Evolutionary conservation across 2,329 filamentous ascomycete species (phyloP), one percentile per base, ranked within the genome.

Genomic region (Chrysoporthe cubensis): DNA sequence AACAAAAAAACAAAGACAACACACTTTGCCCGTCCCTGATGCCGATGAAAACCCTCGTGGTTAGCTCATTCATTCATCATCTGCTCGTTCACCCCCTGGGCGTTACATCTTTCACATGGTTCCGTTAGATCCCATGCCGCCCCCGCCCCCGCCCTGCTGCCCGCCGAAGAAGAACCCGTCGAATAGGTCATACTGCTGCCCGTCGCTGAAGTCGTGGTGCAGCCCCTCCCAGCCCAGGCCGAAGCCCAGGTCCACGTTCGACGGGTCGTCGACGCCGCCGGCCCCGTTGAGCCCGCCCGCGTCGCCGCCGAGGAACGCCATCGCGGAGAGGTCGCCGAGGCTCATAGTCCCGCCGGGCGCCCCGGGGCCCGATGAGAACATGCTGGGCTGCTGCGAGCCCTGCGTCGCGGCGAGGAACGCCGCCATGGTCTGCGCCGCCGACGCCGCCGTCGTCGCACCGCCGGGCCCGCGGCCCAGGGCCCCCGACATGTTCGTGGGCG

Each of bases 101-200:
- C 26, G 26, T 26, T 26, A 26, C 26, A 26, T 26, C 26, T 26
- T 26, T 52, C 13, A 52, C 57, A 59, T 1, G 2, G 69, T 70
- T 0, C 72, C 72, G 13, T 72, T 73, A 3, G 71, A 74, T 14
- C 76, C 74, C 13, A 76, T 75, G 8, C 79, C 77, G 8, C 79
- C 77, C 69, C 76, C 76, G 42, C 73, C 74, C 6, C 76, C 75
- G 13, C 79, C 77, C 70, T 80, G 81, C 71, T 84, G 84, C 0
- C 84, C 85, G 0, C 89, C 89, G 75, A 91, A 91, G 80, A 91
- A 91, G 75, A 92, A 92, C 0, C 88, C 88, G 74, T 92, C 90
- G 77, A 93, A 92, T 0, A 90, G 84, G 68, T 91, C 87, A 74
- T 91, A 83, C 74, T 88, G 84, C 75, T 86, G 82, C 62, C 83